Evolutionary conservation across 257 asterid species (phyloP).

Genomic region (Solanum chiquidenum): DNA sequence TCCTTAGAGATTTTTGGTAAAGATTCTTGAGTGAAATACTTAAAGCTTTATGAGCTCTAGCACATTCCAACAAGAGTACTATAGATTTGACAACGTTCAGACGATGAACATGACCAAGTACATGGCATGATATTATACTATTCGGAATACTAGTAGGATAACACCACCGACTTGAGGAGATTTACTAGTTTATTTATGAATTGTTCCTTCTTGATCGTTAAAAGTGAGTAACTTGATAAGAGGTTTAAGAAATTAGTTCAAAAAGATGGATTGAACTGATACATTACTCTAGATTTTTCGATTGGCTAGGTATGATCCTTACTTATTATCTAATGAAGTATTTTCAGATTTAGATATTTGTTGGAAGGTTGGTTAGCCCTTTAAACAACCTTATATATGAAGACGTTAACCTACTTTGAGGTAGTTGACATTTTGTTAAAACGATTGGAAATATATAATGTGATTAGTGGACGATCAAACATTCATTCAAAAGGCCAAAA

Average conservation of each 20-base stretch:
- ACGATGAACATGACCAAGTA: not conserved
- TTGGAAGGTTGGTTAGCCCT: not conserved
- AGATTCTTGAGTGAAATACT: not conserved
- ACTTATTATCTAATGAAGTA: not conserved
- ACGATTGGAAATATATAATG: not conserved
- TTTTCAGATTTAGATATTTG: too few species aligned
- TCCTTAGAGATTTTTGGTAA: not conserved
- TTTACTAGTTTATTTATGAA: not conserved
- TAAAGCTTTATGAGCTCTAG: not conserved
- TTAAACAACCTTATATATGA: not conserved
- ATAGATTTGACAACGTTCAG: not conserved
- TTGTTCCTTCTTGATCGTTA: not conserved
- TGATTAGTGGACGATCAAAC: not conserved
- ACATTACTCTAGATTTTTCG: too few species aligned
- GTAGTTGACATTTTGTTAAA: not conserved
- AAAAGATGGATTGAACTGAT: too few species aligned
- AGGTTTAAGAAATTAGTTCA: not conserved
- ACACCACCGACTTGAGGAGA: not conserved
- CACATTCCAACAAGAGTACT: not conserved
- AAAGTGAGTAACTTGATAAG: not conserved
- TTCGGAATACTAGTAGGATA: not conserved
- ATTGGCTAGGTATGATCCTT: not conserved
- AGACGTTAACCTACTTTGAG: not conserved
- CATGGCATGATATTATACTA: not conserved
- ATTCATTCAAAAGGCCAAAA: not conserved